Evolutionary conservation across 371 early-diverging fungal species (phyloP).

Genomic region (Homolaphlyctis polyrhiza): DNA sequence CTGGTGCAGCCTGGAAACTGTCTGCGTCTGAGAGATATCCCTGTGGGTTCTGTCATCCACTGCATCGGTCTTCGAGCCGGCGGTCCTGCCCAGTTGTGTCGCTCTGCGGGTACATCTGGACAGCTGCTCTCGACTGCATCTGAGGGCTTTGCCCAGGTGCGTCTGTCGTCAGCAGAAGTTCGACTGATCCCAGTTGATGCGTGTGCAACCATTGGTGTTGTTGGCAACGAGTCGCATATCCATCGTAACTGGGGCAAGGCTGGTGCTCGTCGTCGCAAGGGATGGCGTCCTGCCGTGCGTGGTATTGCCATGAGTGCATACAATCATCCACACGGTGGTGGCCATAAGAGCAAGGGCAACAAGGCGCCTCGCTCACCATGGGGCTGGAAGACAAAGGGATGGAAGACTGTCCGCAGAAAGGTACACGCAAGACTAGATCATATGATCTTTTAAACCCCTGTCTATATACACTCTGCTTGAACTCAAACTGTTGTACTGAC

Average conservation of each 20-base stretch:
- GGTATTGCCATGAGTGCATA: conserved; percentile 98
- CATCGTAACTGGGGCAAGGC: conserved; percentile 88
- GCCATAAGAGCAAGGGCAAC: conserved; percentile 93
- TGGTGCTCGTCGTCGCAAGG: conserved; percentile 78
- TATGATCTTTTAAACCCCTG: conserved; percentile 1
- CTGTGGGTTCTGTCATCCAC: conserved; percentile 82
- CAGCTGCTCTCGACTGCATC: conserved; percentile 78
- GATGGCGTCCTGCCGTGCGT: conserved; percentile 93
- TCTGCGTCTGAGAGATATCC: conserved; percentile 84
- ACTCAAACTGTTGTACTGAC: no score
- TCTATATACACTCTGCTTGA: no score
- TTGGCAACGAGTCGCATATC: conserved; percentile 89
- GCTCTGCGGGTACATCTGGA: conserved; percentile 89
- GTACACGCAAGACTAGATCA: conserved; percentile 3
- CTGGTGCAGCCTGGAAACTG: conserved; percentile 85
- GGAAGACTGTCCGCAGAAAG: conserved; percentile 68
- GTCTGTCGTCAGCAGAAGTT: conserved; percentile 84
- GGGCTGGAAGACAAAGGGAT: conserved; percentile 95
- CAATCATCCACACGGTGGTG: conserved; percentile 99
- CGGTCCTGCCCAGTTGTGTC: conserved; percentile 79
- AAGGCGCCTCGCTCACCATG: conserved; percentile 89
- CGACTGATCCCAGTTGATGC: conserved; percentile 83
- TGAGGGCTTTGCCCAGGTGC: conserved; percentile 79
- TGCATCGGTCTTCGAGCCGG: conserved; percentile 76
- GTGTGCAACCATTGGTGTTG: conserved; percentile 90